Evolutionary conservation across 2,329 filamentous ascomycete genomes (phyloP).

Genomic region (Neonectria magnoliae): DNA sequence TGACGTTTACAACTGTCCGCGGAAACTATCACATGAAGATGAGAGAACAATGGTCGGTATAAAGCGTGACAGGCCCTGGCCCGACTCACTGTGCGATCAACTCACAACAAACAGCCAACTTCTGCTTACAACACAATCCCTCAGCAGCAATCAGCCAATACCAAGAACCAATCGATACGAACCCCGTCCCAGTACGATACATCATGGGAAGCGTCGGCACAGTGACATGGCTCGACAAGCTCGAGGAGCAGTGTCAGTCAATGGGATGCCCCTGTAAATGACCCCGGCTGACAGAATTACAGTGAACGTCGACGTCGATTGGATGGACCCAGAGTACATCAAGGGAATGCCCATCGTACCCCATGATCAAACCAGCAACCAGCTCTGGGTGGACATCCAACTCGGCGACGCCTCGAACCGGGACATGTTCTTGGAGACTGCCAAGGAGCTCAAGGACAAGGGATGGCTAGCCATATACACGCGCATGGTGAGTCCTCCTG

Average conservation of each 20-base stretch:
- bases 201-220: constrained; percentile 47
- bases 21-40: not conserved
- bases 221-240: constrained; percentile 55
- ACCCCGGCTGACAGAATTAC: not conserved
- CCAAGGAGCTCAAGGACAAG: constrained; percentile 55
- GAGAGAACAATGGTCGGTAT: not conserved
- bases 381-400: constrained; percentile 59
- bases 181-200: not conserved
- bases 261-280: accelerated
- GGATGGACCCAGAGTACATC: constrained; percentile 61
- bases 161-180: not conserved
- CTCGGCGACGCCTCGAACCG: constrained; percentile 55
- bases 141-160: not conserved
- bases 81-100: not conserved
- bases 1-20: not conserved
- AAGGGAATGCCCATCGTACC: constrained; percentile 55
- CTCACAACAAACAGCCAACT: not conserved
- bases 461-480: constrained; percentile 61
- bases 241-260: constrained; percentile 52
- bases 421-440: constrained; percentile 53
- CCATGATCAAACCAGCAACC: constrained; percentile 62
- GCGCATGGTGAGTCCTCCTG: constrained; percentile 48
- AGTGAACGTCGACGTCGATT: constrained; percentile 63
- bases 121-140: not conserved
- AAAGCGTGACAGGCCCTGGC: not conserved